These are phyloP conservation scores for Phytophthora crassamura DNA, from an alignment of 352 stramenopile species.

Conservation along the genomic window DNA sequence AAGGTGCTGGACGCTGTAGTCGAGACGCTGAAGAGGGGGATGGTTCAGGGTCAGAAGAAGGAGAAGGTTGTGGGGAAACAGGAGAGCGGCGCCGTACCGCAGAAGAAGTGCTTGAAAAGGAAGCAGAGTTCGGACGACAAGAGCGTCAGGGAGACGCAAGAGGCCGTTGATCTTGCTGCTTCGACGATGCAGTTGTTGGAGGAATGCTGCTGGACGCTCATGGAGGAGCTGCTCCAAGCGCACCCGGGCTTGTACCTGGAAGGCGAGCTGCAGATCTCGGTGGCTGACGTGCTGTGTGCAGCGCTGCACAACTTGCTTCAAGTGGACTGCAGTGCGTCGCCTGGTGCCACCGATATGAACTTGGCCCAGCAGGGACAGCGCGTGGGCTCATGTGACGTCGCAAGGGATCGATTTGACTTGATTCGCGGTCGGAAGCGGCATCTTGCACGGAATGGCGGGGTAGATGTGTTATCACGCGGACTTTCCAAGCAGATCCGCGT, in stretches of 20 bases:
- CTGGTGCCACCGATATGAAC: background rate
- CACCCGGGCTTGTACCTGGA: slow-evolving; percentile 49
- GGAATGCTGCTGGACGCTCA: slow-evolving; percentile 9
- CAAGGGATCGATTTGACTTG: slow-evolving; percentile 31
- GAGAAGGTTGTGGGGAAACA: slow-evolving; percentile 35
- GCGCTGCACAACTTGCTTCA: slow-evolving; percentile 58
- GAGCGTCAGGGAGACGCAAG: background rate
- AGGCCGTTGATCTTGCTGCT: background rate
- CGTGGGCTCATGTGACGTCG: slow-evolving; percentile 17
- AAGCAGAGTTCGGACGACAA: slow-evolving; percentile 31
- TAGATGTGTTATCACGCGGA: slow-evolving; percentile 35
- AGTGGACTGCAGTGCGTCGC: slow-evolving; percentile 22
- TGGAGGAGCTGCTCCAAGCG: slow-evolving; percentile 34
- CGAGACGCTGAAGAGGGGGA: slow-evolving; percentile 27
- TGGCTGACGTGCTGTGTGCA: slow-evolving; percentile 39
- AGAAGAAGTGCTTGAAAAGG: slow-evolving; percentile 63
- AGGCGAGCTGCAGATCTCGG: slow-evolving; percentile 36
- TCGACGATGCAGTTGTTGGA: slow-evolving; percentile 11
- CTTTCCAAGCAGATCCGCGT: slow-evolving; percentile 9
- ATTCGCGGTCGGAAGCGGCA: slow-evolving; percentile 47
- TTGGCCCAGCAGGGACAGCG: slow-evolving; percentile 8
- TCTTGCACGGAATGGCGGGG: slow-evolving; percentile 48
- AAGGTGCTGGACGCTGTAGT: slow-evolving; percentile 47
- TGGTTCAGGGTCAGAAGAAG: slow-evolving; percentile 4
- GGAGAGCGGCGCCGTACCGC: background rate